phyloP scores from a whole-genome alignment of 345 rosid genomes.

The Raphanus sativus region DNA sequence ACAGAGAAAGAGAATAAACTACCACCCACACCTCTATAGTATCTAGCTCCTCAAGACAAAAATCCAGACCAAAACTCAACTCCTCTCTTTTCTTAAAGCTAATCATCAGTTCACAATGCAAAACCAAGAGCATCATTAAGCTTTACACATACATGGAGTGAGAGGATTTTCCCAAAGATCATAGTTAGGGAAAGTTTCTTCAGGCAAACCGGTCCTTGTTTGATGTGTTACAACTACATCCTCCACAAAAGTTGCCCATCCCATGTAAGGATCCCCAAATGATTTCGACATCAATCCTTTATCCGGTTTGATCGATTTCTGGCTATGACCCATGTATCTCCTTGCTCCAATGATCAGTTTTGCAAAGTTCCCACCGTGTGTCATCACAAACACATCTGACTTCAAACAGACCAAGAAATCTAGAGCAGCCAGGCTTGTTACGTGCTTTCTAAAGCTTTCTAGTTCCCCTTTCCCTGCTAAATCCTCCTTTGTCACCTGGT shows the following conservation, averaged over 20 bases:
- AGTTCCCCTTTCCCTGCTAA: slow-evolving; percentile 80
- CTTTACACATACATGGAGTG: slow-evolving; percentile 99
- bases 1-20: slow-evolving; percentile 11
- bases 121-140: slow-evolving; percentile 51
- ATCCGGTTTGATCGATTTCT: slow-evolving; percentile 95
- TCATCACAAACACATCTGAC: slow-evolving; percentile 99
- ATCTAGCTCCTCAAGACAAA: slow-evolving; percentile 32
- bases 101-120: slow-evolving; percentile 22
- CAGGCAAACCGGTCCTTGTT: slow-evolving; percentile 94
- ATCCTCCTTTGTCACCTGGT: slow-evolving; percentile 97
- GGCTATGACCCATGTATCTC: slow-evolving; percentile 93
- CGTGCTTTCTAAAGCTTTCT: slow-evolving; percentile 83
- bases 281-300: slow-evolving; percentile 99
- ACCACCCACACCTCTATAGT: slow-evolving; percentile 28
- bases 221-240: slow-evolving; percentile 94
- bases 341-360: slow-evolving; percentile 97
- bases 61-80: slow-evolving; percentile 33
- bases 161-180: slow-evolving; percentile 99
- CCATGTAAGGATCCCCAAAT: slow-evolving; percentile 97
- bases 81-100: not conserved
- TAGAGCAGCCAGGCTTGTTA: slow-evolving; percentile 96
- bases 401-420: slow-evolving; percentile 96
- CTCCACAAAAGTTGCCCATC: slow-evolving; percentile 97
- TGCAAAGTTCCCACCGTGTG: slow-evolving; percentile 99
- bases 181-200: slow-evolving; percentile 96